These are phyloP conservation scores for Backusella liffmaniae DNA, from an alignment of 192 early-diverging fungal species.

Conservation along the genomic window DNA sequence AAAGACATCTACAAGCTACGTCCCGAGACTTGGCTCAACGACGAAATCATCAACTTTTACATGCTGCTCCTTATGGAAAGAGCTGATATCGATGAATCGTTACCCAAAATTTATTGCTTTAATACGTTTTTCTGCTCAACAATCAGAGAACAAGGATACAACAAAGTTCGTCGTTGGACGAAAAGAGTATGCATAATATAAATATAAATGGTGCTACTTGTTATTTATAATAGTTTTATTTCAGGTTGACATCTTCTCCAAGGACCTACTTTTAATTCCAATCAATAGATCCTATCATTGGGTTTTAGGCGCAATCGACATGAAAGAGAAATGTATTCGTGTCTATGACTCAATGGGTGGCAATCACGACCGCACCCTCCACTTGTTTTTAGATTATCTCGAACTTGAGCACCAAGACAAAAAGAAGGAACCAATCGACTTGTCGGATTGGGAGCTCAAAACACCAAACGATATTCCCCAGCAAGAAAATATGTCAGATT, in stretches of 20 bases:
- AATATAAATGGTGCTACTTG: not conserved
- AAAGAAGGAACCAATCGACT: constrained; percentile 56
- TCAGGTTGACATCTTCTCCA: constrained; percentile 67
- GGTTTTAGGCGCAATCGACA: constrained; percentile 44
- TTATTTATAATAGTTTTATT: not conserved
- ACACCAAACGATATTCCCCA: constrained; percentile 70
- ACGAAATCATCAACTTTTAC: constrained; percentile 95
- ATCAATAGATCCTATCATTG: constrained; percentile 66
- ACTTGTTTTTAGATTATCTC: constrained; percentile 69
- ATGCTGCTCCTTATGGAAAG: constrained; percentile 74
- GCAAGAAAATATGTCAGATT: constrained; percentile 90
- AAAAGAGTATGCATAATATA: constrained; percentile 44
- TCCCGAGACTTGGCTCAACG: constrained; percentile 86
- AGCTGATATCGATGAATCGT: constrained; percentile 30
- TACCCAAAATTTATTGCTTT: constrained; percentile 80
- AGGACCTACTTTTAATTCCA: constrained; percentile 80
- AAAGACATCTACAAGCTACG: constrained; percentile 72
- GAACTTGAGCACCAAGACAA: constrained; percentile 75
- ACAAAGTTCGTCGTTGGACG: constrained; percentile 77
- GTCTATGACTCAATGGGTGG: constrained; percentile 86
- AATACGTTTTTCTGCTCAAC: constrained; percentile 90
- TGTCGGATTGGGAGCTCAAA: constrained; percentile 62
- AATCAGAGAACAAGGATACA: constrained; percentile 68
- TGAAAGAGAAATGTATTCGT: constrained; percentile 57
- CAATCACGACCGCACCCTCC: constrained; percentile 51